Conservation (phyloP, 331 rosid species). For the Spiraea crenata region DNA sequence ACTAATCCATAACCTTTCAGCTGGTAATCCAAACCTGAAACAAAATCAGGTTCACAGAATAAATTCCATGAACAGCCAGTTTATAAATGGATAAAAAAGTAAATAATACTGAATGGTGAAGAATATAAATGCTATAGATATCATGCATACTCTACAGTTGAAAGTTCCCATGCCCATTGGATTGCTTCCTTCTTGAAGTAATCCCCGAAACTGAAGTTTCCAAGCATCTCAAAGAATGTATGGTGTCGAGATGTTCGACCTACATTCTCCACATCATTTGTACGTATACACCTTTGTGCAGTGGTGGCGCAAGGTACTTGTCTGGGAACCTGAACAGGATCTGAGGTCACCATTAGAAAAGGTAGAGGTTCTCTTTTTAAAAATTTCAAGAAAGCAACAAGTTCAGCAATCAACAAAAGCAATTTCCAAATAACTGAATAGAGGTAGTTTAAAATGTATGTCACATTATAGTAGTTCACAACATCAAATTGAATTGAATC, state of each 20-base stretch:
- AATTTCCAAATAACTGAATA: background rate
- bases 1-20: constrained; percentile 74
- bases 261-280: constrained; percentile 80
- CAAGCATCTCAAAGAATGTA: constrained; percentile 95
- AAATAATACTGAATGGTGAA: background rate
- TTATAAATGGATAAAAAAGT: background rate
- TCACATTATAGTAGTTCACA: too few relatives aligned
- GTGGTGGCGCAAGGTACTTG: constrained; percentile 77
- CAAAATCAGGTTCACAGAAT: constrained; percentile 20
- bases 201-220: constrained; percentile 95
- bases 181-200: constrained; percentile 93
- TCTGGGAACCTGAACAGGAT: constrained; percentile 50
- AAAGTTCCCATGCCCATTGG: constrained; percentile 90
- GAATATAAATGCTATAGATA: too few relatives aligned
- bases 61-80: constrained; percentile 4
- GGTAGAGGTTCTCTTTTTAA: background rate
- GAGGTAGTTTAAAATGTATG: too few relatives aligned
- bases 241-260: constrained; percentile 87
- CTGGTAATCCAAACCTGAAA: constrained; percentile 69
- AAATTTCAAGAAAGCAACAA: background rate
- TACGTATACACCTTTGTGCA: constrained; percentile 82
- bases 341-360: constrained; percentile 16
- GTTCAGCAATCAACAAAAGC: background rate
- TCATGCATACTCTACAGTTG: constrained; percentile 66
- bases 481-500: too few relatives aligned